phyloP scores from a whole-genome alignment of 345 rosid genomes.

The Boechera divaricarpa region DNA sequence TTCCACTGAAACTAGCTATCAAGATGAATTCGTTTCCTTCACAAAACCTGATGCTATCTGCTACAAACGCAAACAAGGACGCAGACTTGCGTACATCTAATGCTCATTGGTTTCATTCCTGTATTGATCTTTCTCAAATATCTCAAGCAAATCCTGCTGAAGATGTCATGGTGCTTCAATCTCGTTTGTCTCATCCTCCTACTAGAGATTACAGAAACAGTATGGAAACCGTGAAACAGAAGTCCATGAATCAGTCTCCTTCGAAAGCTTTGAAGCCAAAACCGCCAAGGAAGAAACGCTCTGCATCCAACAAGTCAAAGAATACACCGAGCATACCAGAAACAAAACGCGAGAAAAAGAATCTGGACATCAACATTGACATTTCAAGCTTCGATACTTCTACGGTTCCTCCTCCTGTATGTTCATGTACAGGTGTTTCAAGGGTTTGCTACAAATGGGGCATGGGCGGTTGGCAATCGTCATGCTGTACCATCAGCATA shows the following conservation, averaged over 20 bases:
- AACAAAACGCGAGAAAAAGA: conserved; percentile 57
- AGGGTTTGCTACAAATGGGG: conserved; percentile 75
- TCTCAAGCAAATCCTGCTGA: conserved; percentile 42
- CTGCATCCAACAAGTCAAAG: conserved; percentile 41
- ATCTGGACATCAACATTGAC: conserved; percentile 50
- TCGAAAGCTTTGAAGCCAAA: conserved; percentile 50
- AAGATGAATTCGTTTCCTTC: conserved; percentile 58
- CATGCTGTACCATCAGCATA: conserved; percentile 63
- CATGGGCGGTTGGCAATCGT: conserved; percentile 75
- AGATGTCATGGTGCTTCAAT: conserved; percentile 46
- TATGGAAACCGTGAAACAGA: conserved; percentile 44
- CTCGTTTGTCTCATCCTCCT: conserved; percentile 43
- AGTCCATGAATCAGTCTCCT: conserved; percentile 42
- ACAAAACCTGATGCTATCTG: conserved; percentile 49
- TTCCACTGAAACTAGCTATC: conserved; percentile 31
- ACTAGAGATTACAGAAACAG: conserved; percentile 45
- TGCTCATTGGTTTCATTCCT: conserved; percentile 51
- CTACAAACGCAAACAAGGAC: conserved; percentile 38
- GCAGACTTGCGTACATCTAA: conserved; percentile 45
- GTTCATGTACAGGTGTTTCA: conserved; percentile 66
- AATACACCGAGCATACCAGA: conserved; percentile 48
- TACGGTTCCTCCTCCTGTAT: conserved; percentile 63
- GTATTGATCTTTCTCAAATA: conserved; percentile 43
- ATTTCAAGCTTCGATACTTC: conserved; percentile 54
- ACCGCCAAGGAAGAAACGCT: conserved; percentile 49